These are phyloP conservation scores for Agroathelia rolfsii DNA, from an alignment of 1,284 basidiomycete species.

Conservation along the genomic window DNA sequence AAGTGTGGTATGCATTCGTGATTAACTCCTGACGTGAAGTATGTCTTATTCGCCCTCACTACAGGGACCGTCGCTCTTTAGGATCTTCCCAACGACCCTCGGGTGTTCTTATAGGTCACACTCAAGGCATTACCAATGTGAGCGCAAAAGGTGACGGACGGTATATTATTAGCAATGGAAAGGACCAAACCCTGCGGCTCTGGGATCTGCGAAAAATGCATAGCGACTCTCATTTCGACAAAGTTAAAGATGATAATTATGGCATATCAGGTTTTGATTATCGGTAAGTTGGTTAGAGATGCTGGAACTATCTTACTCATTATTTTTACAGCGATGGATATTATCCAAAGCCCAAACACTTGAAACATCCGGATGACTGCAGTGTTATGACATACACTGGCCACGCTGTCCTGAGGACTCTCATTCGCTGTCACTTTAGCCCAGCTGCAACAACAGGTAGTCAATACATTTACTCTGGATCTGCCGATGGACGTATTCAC, in stretches of 20 bases:
- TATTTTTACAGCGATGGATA: slow-evolving; percentile 46
- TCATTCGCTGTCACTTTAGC: slow-evolving; percentile 95
- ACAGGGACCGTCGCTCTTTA: slow-evolving; percentile 86
- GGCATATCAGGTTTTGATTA: slow-evolving; percentile 74
- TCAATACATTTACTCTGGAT: slow-evolving; percentile 91
- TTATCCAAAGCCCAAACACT: slow-evolving; percentile 58
- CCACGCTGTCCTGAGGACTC: slow-evolving; percentile 84
- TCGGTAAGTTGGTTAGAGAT: slow-evolving; percentile 34
- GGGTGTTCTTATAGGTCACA: slow-evolving; percentile 90
- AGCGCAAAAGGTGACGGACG: slow-evolving; percentile 89
- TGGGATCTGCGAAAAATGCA: slow-evolving; percentile 97
- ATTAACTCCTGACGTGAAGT: too few relatives aligned
- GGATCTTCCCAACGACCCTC: slow-evolving; percentile 74
- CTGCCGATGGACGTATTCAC: slow-evolving; percentile 74
- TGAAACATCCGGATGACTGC: slow-evolving; percentile 85
- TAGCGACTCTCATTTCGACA: slow-evolving; percentile 59
- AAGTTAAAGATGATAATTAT: slow-evolving; percentile 40
- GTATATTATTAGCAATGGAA: slow-evolving; percentile 95
- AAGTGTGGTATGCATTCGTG: slow-evolving; percentile 71
- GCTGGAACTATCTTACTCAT: slow-evolving; percentile 5
- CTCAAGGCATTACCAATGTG: slow-evolving; percentile 87
- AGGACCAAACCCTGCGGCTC: slow-evolving; percentile 86
- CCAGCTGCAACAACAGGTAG: slow-evolving; percentile 86
- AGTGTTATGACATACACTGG: slow-evolving; percentile 95
- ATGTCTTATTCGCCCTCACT: too few relatives aligned